phyloP scores from a whole-genome alignment of 495 filamentous ascomycete species.

The Penicillium lagena region DNA sequence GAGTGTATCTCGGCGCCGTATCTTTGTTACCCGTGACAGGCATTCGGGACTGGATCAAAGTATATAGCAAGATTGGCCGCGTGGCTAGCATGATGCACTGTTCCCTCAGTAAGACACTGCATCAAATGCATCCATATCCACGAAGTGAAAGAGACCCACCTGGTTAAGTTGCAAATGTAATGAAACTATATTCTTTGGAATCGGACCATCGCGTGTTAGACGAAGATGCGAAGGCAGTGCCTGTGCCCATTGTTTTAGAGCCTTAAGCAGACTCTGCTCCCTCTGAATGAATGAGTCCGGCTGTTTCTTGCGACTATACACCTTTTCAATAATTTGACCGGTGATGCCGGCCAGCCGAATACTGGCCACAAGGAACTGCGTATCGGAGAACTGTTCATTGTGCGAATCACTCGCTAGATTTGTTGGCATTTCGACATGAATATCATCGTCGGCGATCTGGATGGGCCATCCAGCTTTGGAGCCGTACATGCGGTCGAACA shows the following conservation, averaged over 20 bases:
- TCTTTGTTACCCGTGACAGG: conserved; percentile 3
- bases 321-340: conserved; percentile 16
- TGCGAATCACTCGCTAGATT: conserved; percentile 4
- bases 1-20: conserved; percentile 7
- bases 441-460: conserved; percentile 24
- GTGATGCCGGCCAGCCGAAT: conserved; percentile 16
- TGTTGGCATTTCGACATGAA: conserved; percentile 24
- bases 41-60: conserved; percentile 13
- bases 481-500: conserved; percentile 27
- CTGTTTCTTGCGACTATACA: conserved; percentile 21
- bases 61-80: conserved; percentile 22
- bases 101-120: neutral
- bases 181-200: conserved; percentile 18
- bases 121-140: too few relatives aligned
- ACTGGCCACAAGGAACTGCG: conserved; percentile 15
- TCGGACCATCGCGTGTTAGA: conserved; percentile 9
- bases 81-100: conserved; percentile 27
- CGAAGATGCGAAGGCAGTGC: conserved; percentile 19
- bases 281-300: conserved; percentile 19
- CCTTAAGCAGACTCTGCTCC: conserved; percentile 20
- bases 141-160: conserved; percentile 3
- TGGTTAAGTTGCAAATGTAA: conserved; percentile 30
- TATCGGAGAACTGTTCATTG: conserved; percentile 18
- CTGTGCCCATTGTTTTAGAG: conserved; percentile 23
- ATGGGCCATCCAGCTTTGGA: conserved; percentile 25